Evolutionary conservation across 352 stramenopile genomes (phyloP).

Genomic region (Phytophthora sojae): DNA sequence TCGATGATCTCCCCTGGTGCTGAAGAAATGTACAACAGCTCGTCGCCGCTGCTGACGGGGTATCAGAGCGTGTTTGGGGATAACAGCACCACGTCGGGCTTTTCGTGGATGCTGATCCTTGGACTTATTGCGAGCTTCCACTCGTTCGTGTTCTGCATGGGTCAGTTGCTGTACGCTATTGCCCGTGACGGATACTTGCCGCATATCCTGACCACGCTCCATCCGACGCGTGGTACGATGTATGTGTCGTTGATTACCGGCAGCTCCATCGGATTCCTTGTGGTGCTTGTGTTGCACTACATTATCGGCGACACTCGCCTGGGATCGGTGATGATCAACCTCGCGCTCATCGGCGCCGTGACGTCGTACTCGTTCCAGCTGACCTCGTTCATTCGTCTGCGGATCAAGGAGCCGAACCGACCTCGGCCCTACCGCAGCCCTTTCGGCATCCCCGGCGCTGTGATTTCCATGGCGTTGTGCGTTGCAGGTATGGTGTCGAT

Average conservation of each 20-base stretch:
- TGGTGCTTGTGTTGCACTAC: slow-evolving; percentile 63
- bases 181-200: slow-evolving; percentile 70
- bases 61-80: slow-evolving; percentile 78
- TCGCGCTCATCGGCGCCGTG: slow-evolving; percentile 69
- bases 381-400: slow-evolving; percentile 63
- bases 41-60: slow-evolving; percentile 61
- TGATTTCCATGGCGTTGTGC: slow-evolving; percentile 56
- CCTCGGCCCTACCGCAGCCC: slow-evolving; percentile 58
- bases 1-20: slow-evolving; percentile 69
- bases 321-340: slow-evolving; percentile 74
- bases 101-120: slow-evolving; percentile 74
- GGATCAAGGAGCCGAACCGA: slow-evolving; percentile 57
- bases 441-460: slow-evolving; percentile 59
- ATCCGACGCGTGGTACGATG: slow-evolving; percentile 55
- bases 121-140: slow-evolving; percentile 74
- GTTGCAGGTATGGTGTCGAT: slow-evolving; percentile 63
- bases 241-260: slow-evolving; percentile 65
- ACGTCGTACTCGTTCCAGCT: slow-evolving; percentile 74
- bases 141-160: slow-evolving; percentile 87
- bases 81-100: slow-evolving; percentile 69
- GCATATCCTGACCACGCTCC: slow-evolving; percentile 51
- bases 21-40: slow-evolving; percentile 46
- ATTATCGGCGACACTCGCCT: slow-evolving; percentile 66
- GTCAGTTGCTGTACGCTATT: slow-evolving; percentile 69
- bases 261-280: slow-evolving; percentile 49